Percentiles rank a stretch among this genome's conserved stretches.
Conservation (phyloP, 306 rosid species). For the Astragalus membranaceus region DNA sequence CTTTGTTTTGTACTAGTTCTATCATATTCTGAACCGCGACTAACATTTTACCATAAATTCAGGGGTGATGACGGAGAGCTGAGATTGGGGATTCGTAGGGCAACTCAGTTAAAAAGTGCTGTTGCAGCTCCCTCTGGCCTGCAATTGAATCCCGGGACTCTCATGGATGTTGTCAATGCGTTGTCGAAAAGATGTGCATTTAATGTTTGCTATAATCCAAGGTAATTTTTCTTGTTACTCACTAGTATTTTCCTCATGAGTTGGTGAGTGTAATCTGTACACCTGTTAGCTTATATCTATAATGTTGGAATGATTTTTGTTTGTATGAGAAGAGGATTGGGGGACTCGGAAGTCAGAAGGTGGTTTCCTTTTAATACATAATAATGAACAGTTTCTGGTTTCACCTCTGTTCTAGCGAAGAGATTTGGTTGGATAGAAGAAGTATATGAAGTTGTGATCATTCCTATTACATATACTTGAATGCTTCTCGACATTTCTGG, state of each 20-base stretch:
- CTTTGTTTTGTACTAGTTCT: too few relatives aligned
- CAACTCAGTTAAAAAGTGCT: constrained; percentile 63
- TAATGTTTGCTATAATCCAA: constrained; percentile 74
- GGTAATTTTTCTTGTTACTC: constrained; percentile 35
- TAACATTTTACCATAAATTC: neutral
- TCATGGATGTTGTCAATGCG: constrained; percentile 65
- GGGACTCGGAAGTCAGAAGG: neutral
- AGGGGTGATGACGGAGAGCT: constrained; percentile 93
- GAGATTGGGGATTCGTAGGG: constrained; percentile 89
- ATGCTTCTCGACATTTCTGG: neutral
- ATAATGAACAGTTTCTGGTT: neutral
- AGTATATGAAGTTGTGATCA: neutral
- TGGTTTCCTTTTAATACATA: neutral
- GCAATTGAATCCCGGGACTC: constrained; percentile 44
- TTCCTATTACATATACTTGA: neutral
- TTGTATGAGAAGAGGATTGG: neutral
- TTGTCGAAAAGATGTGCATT: constrained; percentile 52
- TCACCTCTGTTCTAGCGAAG: neutral
- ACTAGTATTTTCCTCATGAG: neutral
- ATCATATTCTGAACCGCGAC: neutral
- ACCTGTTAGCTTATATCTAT: neutral
- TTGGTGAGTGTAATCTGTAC: neutral
- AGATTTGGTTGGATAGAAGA: constrained; percentile 1
- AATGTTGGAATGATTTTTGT: neutral
- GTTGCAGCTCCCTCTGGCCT: constrained; percentile 43